Evolutionary conservation across 495 filamentous ascomycete species (phyloP), one percentile per base, ranked within the genome.

Genomic region (Hyaloscypha hepaticicola): DNA sequence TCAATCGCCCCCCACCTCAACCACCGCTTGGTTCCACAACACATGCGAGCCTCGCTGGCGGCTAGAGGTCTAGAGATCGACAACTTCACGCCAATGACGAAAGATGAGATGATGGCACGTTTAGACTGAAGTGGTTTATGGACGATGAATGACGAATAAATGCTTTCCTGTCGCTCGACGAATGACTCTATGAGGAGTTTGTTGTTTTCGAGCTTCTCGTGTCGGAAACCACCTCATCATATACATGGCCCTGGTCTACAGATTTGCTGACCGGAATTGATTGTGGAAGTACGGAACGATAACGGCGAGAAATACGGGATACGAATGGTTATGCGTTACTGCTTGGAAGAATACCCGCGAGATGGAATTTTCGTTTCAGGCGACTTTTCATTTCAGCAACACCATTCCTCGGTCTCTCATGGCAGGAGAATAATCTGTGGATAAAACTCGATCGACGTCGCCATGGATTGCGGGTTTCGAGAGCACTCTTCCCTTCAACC

Each of bases 61-160:
- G 82, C 85, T 38, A 87, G 87, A 49, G 93, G 93, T 34, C 84
- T 99, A 66, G 93, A 97, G 76, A 90, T 96, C 74, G 90, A 98
- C 75, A 94, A 93, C 74, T 93, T 99, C 74, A 90, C 84, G 67
- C 95, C 95, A 16, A 84, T 98, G 78, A 76, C 88, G 57, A 95
- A 92, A 79, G 87, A 93, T 64, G 92, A 98, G 72, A 99, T 99
- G 95, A 90, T 96, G 84, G 95, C 95, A 50, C 92, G 92, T 75
- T 83, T 99, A 77, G 95, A 99, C 79, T 99, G 92, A 96, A 72
- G 51, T 34, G 19, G 19, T 27, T 53, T 58, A 28, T 58, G 60
- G 51, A 33, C 14, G 33, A 71, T 63, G 66, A 70, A 64, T 66
- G 52, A 72, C 33, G 68, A 68, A 65, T 61, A 68, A 66, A 70